A percentile compares a stretch with the other conserved stretches of the same genome.
These are phyloP conservation scores for Aquilaria yunnanensis DNA, from an alignment of 345 rosid species.

Conservation along the genomic window DNA sequence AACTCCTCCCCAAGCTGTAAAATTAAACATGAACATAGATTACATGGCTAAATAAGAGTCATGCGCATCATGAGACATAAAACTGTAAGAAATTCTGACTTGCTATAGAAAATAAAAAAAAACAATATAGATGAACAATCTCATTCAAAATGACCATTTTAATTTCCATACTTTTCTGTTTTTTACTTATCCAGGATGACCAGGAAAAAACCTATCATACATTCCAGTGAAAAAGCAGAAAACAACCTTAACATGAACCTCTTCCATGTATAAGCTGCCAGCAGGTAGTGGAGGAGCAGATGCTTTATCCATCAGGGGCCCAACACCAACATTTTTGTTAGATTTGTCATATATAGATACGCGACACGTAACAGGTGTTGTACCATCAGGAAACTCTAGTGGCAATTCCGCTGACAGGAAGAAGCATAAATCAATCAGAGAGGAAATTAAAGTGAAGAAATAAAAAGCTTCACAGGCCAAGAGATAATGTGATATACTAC, in stretches of 20 bases:
- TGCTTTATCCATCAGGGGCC: slow-evolving; percentile 80
- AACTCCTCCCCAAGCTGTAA: slow-evolving; percentile 84
- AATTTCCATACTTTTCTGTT: not conserved
- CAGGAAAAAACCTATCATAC: not conserved
- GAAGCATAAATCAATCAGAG: not conserved
- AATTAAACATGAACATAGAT: slow-evolving; percentile 3
- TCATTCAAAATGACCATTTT: not conserved
- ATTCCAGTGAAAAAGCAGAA: slow-evolving; percentile 9
- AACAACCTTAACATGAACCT: slow-evolving; percentile 79
- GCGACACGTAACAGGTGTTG: slow-evolving; percentile 96
- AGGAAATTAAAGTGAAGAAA: slow-evolving; percentile 1
- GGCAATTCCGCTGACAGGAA: slow-evolving; percentile 65
- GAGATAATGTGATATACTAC: slow-evolving; percentile 27
- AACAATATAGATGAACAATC: not conserved
- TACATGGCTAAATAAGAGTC: slow-evolving; percentile 2
- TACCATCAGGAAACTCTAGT: slow-evolving; percentile 96
- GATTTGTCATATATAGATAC: slow-evolving; percentile 83
- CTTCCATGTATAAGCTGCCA: slow-evolving; percentile 95
- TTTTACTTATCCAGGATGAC: too few species aligned
- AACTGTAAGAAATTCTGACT: not conserved
- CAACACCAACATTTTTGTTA: slow-evolving; percentile 89
- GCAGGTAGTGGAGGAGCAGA: slow-evolving; percentile 65
- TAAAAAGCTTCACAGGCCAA: slow-evolving; percentile 6
- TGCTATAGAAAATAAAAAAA: not conserved
- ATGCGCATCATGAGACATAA: not conserved